Percentiles rank a stretch among this genome's conserved stretches.
Evolutionary conservation across 176 grass and related monocot genomes (phyloP).

Genomic region (Musa schizocarpa): DNA sequence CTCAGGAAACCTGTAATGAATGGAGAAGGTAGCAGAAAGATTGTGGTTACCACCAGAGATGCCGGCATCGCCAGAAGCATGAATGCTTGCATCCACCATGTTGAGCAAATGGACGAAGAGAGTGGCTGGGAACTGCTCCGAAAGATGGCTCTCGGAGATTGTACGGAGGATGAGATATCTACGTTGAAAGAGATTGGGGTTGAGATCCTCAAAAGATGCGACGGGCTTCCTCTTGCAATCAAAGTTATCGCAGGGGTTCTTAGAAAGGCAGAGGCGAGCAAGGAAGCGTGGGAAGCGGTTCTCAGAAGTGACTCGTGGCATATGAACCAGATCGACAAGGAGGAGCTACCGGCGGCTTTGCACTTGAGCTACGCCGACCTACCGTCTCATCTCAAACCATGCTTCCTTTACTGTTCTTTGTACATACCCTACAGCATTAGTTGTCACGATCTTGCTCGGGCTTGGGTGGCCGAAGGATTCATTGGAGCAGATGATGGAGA

Average conservation of each 20-base stretch:
- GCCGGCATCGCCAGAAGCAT: constrained; percentile 34
- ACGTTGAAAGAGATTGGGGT: constrained; percentile 42
- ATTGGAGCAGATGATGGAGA: too few species aligned
- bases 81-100: constrained; percentile 42
- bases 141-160: constrained; percentile 26
- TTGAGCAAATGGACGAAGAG: constrained; percentile 37
- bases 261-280: constrained; percentile 35
- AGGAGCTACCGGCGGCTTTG: too few species aligned
- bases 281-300: constrained; percentile 47
- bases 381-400: too few species aligned
- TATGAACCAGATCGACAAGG: neutral
- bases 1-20: constrained; percentile 45
- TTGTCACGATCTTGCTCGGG: too few species aligned
- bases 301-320: constrained; percentile 42
- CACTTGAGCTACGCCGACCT: too few species aligned
- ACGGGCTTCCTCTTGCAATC: constrained; percentile 62
- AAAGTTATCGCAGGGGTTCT: constrained; percentile 55
- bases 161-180: constrained; percentile 23
- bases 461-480: too few species aligned
- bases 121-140: constrained; percentile 45
- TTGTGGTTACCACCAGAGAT: constrained; percentile 44
- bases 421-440: too few species aligned
- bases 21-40: constrained; percentile 48
- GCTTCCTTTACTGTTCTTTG: too few species aligned
- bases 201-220: constrained; percentile 55